Percentiles rank a stretch among this genome's conserved stretches.
Conservation (phyloP, 306 rosid species). For the Citrullus mucosospermus region DNA sequence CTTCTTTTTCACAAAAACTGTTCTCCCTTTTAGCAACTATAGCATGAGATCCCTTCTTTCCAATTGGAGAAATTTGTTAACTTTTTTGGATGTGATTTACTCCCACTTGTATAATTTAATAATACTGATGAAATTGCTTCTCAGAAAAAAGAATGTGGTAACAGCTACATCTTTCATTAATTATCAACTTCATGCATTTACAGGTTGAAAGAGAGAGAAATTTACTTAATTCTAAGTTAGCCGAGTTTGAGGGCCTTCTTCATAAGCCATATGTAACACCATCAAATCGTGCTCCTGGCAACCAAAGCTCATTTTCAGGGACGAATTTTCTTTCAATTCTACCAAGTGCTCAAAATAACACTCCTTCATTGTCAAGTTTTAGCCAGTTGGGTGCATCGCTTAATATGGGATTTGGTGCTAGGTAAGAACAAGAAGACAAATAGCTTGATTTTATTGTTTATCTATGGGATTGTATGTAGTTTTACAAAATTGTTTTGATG, state of each 20-base stretch:
- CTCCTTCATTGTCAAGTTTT: conserved; percentile 65
- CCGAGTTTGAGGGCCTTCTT: conserved; percentile 59
- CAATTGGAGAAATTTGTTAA: background rate
- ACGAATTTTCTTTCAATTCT: conserved; percentile 21
- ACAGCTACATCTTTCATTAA: conserved; percentile 11
- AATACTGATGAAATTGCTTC: background rate
- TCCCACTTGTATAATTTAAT: background rate
- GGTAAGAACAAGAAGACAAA: conserved; percentile 28
- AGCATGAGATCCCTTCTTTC: background rate
- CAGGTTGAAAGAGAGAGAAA: conserved; percentile 91
- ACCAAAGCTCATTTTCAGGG: conserved; percentile 29
- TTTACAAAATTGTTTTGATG: background rate
- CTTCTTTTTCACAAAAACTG: background rate
- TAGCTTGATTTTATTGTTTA: background rate
- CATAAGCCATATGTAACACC: conserved; percentile 32
- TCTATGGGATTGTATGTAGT: background rate
- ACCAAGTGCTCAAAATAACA: conserved; percentile 26
- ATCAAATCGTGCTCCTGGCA: conserved; percentile 21
- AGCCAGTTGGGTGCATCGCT: conserved; percentile 58
- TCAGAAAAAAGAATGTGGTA: background rate
- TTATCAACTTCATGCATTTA: conserved; percentile 8
- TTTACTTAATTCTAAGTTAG: conserved; percentile 51
- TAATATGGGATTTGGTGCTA: conserved; percentile 31
- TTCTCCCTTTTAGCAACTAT: background rate
- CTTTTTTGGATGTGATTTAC: background rate